Percentiles rank a stretch among this genome's conserved stretches.
Conservation (phyloP, 129 eudicot genomes). For the Lactuca sativa region DNA sequence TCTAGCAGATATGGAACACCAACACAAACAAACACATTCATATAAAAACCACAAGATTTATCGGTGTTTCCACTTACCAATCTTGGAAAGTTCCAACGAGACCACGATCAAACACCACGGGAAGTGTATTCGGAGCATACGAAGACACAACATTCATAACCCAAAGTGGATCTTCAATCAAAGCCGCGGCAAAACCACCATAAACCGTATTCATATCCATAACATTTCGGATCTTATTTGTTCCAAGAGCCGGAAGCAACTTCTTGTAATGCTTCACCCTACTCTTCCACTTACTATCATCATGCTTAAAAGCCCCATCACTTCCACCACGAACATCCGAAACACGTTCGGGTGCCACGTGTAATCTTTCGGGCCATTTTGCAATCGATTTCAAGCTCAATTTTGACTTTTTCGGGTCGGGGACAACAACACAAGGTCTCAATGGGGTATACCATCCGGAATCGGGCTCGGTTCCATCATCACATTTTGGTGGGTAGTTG, state of each 20-base stretch:
- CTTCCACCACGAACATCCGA: conserved; percentile 77
- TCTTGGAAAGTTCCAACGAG: conserved; percentile 92
- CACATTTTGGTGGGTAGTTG: conserved; percentile 87
- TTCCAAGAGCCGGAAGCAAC: conserved; percentile 79
- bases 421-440: conserved; percentile 84
- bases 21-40: conserved; percentile 1
- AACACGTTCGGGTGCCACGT: conserved; percentile 78
- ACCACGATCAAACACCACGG: conserved; percentile 89
- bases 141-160: conserved; percentile 97
- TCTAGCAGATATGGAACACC: no score
- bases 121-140: conserved; percentile 76
- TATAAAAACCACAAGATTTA: neutral
- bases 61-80: conserved; percentile 52
- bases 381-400: conserved; percentile 52
- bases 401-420: conserved; percentile 58
- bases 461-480: conserved; percentile 92
- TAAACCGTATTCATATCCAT: conserved; percentile 95
- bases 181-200: conserved; percentile 93
- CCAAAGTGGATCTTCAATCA: conserved; percentile 78
- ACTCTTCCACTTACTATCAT: conserved; percentile 81
- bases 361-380: conserved; percentile 84
- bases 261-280: conserved; percentile 89
- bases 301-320: conserved; percentile 76
- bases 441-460: conserved; percentile 96
- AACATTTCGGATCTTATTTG: conserved; percentile 78